Conservation (phyloP, 2,329 filamentous ascomycete genomes). For the Immersiporthe knoxdaviesiana region DNA sequence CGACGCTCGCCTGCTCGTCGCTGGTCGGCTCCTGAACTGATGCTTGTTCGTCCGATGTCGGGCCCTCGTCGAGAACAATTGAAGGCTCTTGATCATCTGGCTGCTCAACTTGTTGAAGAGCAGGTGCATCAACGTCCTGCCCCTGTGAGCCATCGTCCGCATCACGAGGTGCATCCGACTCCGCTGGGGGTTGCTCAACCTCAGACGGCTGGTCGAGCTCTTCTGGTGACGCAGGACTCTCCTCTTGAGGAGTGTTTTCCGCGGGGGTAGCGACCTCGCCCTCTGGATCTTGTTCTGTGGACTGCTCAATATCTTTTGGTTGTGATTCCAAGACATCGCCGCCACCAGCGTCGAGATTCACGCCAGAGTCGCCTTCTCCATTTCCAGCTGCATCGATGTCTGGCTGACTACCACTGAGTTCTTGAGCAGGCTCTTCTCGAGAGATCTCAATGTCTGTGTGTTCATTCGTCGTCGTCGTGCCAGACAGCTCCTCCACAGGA, state of each 20-base stretch:
- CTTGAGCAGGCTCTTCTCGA: neutral
- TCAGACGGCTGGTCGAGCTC: neutral
- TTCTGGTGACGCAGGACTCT: neutral
- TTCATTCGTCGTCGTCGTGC: neutral
- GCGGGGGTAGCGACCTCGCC: neutral
- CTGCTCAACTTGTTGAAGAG: neutral
- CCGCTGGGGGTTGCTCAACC: neutral
- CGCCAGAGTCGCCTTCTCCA: constrained; percentile 5
- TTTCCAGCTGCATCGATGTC: neutral
- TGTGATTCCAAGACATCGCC: neutral
- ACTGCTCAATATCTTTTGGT: neutral
- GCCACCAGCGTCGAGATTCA: constrained; percentile 3
- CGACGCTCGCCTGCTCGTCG: neutral
- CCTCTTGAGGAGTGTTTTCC: neutral
- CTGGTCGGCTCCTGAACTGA: neutral
- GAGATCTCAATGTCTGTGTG: neutral
- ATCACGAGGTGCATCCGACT: neutral
- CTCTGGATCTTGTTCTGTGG: neutral
- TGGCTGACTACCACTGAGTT: neutral
- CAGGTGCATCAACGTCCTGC: neutral
- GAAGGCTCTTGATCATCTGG: neutral
- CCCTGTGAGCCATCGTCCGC: neutral
- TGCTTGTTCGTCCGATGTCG: neutral
- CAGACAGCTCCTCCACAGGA: neutral
- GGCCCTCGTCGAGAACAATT: neutral